These are phyloP conservation scores for Leishmania gerbilli DNA, from an alignment of 208 protist genomes.

Conservation along the genomic window DNA sequence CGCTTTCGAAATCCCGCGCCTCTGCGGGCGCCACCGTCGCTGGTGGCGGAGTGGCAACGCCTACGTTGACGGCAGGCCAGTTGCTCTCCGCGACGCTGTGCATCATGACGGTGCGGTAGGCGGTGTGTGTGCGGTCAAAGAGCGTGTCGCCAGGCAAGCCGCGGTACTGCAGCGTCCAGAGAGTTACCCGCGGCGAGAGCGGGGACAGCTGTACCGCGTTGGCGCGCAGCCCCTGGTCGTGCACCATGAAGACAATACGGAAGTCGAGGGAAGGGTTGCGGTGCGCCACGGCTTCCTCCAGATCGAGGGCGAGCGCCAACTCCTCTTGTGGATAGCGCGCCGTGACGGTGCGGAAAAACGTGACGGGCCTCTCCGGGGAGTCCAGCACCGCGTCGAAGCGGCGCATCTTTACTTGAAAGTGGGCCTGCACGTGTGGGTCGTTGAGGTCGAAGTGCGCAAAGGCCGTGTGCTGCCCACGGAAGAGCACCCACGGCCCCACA, in stretches of 20 bases:
- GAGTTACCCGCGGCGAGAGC: constrained; percentile 46
- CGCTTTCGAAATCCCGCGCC: constrained; percentile 22
- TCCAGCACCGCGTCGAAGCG: constrained; percentile 56
- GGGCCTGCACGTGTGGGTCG: constrained; percentile 42
- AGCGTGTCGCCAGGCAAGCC: constrained; percentile 36
- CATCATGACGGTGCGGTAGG: constrained; percentile 49
- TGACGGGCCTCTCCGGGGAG: constrained; percentile 36
- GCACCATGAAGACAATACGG: constrained; percentile 64
- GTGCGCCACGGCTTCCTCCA: constrained; percentile 40
- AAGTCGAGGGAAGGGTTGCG: constrained; percentile 60
- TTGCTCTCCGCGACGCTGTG: constrained; percentile 48
- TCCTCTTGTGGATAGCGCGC: constrained; percentile 60
- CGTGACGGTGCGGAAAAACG: constrained; percentile 79
- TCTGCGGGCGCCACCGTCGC: constrained; percentile 17
- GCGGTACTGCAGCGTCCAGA: constrained; percentile 65
- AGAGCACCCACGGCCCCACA: constrained; percentile 79
- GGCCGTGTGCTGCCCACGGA: constrained; percentile 74
- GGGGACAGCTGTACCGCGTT: constrained; percentile 47
- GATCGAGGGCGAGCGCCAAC: constrained; percentile 35
- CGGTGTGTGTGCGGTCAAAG: constrained; percentile 53
- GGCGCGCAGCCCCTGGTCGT: constrained; percentile 57
- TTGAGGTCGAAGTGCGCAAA: constrained; percentile 87
- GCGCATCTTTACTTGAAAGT: constrained; percentile 58
- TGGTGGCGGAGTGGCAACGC: background rate
- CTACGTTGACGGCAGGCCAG: constrained; percentile 36